Conservation (phyloP, 140 eudicot genomes). For the Cichorium intybus region DNA sequence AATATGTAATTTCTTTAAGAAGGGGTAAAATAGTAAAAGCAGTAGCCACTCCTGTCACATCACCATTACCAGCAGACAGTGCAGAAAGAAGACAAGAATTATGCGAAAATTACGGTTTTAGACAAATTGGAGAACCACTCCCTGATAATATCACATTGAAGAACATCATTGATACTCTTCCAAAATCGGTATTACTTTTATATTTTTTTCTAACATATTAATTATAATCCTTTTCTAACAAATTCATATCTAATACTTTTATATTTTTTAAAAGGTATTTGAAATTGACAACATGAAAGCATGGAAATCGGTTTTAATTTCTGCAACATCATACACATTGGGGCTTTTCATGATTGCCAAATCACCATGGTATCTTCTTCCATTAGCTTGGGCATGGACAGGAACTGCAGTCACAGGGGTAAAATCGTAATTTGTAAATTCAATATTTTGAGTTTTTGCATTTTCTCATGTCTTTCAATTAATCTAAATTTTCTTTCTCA, state of each 20-base stretch:
- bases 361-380: conserved; percentile 93
- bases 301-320: conserved; percentile 80
- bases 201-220: not conserved
- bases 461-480: not conserved
- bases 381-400: conserved; percentile 98
- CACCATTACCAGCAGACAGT: conserved; percentile 53
- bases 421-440: conserved; percentile 21
- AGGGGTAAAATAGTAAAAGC: conserved; percentile 47
- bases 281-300: conserved; percentile 86
- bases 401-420: conserved; percentile 99
- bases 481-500: not conserved
- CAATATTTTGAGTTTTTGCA: not conserved
- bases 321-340: conserved; percentile 73
- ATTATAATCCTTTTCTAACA: not conserved
- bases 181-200: conserved; percentile 58
- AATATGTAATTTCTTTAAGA: conserved; percentile 29
- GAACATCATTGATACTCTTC: conserved; percentile 70
- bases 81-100: conserved; percentile 60
- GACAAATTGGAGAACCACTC: conserved; percentile 88
- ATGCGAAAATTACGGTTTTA: conserved; percentile 73
- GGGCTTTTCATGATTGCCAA: conserved; percentile 83
- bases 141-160: conserved; percentile 77
- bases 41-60: conserved; percentile 51
- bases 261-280: conserved; percentile 55
- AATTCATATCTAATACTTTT: not conserved